Conservation (phyloP, 495 filamentous ascomycete genomes). For the Talaromyces borbonicus region DNA sequence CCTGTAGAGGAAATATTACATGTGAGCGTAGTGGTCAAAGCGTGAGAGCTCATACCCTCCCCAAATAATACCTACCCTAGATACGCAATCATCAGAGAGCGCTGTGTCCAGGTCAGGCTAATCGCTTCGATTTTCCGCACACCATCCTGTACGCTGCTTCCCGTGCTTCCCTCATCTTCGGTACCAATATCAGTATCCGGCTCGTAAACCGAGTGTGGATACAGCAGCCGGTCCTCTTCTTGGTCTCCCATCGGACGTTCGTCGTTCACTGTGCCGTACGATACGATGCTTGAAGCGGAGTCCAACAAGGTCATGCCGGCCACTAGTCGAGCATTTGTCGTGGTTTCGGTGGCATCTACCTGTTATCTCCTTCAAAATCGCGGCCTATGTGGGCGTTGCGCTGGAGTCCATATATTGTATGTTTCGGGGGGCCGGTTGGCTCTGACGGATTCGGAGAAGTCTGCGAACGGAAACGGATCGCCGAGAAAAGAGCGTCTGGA, state of each 20-base stretch:
- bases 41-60: too few relatives aligned
- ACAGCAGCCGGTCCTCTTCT: conserved; percentile 27
- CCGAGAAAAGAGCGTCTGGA: background rate
- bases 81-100: conserved; percentile 44
- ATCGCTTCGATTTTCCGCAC: conserved; percentile 49
- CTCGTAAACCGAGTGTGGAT: conserved; percentile 21
- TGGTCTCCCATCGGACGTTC: conserved; percentile 18
- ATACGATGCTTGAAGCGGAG: conserved; percentile 7
- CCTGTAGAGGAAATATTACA: conserved; percentile 20
- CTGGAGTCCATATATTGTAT: conserved; percentile 16
- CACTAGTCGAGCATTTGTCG: background rate
- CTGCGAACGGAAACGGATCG: background rate
- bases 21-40: too few relatives aligned
- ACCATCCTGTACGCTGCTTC: conserved; percentile 39
- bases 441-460: conserved; percentile 9
- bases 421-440: conserved; percentile 8
- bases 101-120: conserved; percentile 44
- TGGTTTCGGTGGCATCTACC: too few relatives aligned
- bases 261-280: conserved; percentile 31
- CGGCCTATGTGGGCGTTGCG: too few relatives aligned
- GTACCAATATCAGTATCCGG: background rate
- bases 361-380: too few relatives aligned
- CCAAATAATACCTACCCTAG: conserved; percentile 31
- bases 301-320: conserved; percentile 7
- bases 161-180: conserved; percentile 6